Conservation (phyloP, 2,329 filamentous ascomycete genomes). For the Verticillium tricorpus region DNA sequence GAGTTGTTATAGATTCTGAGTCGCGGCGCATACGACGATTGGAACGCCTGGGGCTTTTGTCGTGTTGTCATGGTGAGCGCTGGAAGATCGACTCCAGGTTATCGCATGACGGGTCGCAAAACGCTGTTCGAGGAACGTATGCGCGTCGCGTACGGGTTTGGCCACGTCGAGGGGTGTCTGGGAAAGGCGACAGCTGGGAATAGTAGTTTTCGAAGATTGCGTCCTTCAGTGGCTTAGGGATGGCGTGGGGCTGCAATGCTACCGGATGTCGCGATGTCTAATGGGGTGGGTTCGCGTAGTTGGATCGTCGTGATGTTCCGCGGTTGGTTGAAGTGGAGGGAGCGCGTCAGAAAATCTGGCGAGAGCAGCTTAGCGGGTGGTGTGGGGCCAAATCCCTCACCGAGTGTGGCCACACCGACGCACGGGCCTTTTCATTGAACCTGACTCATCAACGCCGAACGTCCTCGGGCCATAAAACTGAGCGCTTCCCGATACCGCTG, state of each 20-base stretch:
- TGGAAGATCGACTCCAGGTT: not conserved
- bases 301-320: not conserved
- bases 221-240: not conserved
- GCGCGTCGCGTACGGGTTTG: not conserved
- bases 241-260: not conserved
- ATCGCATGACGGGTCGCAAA: not conserved
- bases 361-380: not conserved
- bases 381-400: not conserved
- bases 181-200: not conserved
- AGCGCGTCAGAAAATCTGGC: not conserved
- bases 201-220: not conserved
- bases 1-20: slow-evolving; percentile 89
- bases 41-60: slow-evolving; percentile 72
- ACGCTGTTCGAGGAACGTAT: not conserved
- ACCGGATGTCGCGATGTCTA: not conserved
- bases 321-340: not conserved
- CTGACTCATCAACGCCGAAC: too few relatives aligned
- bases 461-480: too few relatives aligned
- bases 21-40: slow-evolving; percentile 87
- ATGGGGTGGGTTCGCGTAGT: not conserved
- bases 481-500: too few relatives aligned
- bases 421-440: not conserved
- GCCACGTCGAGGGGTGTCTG: not conserved
- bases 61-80: slow-evolving; percentile 40
- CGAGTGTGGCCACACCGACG: not conserved